These are phyloP conservation scores for Kappamyces sp. DNA, from an alignment of 192 early-diverging fungal genomes.

Conservation along the genomic window DNA sequence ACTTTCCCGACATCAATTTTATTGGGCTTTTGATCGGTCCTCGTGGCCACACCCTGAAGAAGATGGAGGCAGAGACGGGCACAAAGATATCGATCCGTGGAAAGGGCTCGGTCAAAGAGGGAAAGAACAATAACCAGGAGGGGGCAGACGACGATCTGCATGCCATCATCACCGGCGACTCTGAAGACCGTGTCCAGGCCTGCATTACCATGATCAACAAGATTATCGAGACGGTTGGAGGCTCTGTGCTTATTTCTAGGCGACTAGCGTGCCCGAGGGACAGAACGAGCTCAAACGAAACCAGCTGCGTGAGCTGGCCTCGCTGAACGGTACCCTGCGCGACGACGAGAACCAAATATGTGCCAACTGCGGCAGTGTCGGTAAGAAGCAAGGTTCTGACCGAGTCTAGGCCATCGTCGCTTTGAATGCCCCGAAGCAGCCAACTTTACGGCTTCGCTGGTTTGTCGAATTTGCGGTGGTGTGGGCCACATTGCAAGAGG, in stretches of 20 bases:
- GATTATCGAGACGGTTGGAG: constrained; percentile 83
- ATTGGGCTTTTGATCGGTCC: constrained; percentile 94
- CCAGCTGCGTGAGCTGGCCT: constrained; percentile 91
- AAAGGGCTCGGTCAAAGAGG: constrained; percentile 93
- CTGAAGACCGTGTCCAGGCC: constrained; percentile 78
- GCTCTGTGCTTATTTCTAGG: constrained; percentile 35
- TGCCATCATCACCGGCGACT: constrained; percentile 83
- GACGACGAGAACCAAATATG: constrained; percentile 95
- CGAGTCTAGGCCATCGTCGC: constrained; percentile 67
- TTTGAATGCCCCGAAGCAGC: constrained; percentile 86
- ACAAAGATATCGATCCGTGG: constrained; percentile 96
- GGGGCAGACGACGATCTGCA: constrained; percentile 76
- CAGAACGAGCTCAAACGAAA: constrained; percentile 92
- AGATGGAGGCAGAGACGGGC: constrained; percentile 89
- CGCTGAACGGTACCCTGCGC: constrained; percentile 90
- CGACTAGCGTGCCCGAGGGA: constrained; percentile 82
- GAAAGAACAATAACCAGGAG: constrained; percentile 47
- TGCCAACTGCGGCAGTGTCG: constrained; percentile 78
- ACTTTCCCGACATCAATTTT: constrained; percentile 96
- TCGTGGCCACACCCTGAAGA: constrained; percentile 93
- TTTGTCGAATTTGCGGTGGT: constrained; percentile 84
- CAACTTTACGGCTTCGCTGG: constrained; percentile 79
- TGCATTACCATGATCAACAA: constrained; percentile 83
- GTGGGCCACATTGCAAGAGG: constrained; percentile 84
- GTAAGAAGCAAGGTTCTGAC: constrained; percentile 6